phyloP scores from a whole-genome alignment of 192 early-diverging fungal genomes.

The Coemansia sp. region DNA sequence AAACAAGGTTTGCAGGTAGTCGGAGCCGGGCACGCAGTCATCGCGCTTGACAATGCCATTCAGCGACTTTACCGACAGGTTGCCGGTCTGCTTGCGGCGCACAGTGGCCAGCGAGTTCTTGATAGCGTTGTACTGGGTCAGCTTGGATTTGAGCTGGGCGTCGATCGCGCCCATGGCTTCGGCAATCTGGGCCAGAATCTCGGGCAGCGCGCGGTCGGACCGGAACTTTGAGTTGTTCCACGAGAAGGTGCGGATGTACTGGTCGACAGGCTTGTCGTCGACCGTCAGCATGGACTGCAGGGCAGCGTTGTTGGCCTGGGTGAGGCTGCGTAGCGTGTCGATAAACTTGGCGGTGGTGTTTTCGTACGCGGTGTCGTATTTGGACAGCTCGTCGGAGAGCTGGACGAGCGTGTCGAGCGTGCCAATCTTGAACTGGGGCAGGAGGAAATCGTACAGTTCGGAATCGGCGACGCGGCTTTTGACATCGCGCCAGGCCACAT shows the following conservation, averaged over 20 bases:
- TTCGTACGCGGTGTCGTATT: constrained; percentile 78
- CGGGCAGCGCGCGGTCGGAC: constrained; percentile 83
- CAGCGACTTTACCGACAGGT: constrained; percentile 83
- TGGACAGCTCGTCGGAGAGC: constrained; percentile 91
- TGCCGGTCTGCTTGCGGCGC: constrained; percentile 79
- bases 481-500: constrained; percentile 38
- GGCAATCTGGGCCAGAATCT: constrained; percentile 73
- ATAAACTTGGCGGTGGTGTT: constrained; percentile 71
- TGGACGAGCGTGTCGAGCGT: constrained; percentile 91
- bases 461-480: constrained; percentile 57
- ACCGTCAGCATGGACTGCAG: constrained; percentile 17
- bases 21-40: constrained; percentile 87
- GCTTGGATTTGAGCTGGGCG: constrained; percentile 83
- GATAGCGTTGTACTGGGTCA: constrained; percentile 78
- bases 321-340: constrained; percentile 77
- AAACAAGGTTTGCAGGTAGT: constrained; percentile 86
- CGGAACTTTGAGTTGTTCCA: constrained; percentile 99
- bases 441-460: constrained; percentile 76
- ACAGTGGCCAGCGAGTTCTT: constrained; percentile 78
- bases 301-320: not conserved
- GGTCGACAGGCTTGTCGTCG: constrained; percentile 67
- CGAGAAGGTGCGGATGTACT: constrained; percentile 80
- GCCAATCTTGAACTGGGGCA: constrained; percentile 85
- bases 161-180: constrained; percentile 87
- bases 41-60: constrained; percentile 88